Percentiles rank a stretch among this genome's conserved stretches.
phyloP scores from a whole-genome alignment of 2,329 filamentous ascomycete genomes.

The Fusarium nematophilum region DNA sequence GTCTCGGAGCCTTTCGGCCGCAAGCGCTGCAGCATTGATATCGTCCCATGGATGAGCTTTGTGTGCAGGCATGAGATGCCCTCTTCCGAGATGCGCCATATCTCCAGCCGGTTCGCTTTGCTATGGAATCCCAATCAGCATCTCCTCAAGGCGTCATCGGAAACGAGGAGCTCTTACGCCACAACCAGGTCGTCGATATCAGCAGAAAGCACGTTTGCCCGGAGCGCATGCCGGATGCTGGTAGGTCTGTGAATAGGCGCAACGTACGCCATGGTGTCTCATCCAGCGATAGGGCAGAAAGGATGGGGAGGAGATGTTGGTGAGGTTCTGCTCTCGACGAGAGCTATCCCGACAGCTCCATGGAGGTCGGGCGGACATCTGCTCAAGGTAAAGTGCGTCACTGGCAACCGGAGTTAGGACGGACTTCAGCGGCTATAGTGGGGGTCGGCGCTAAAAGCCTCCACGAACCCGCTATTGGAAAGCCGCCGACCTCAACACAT shows the following conservation, averaged over 20 bases:
- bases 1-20: conserved; percentile 78
- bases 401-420: conserved; percentile 44
- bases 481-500: too few species aligned
- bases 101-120: conserved; percentile 86
- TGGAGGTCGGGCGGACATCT: conserved; percentile 10
- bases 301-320: conserved; percentile 8
- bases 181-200: conserved; percentile 86
- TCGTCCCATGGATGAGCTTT: conserved; percentile 83
- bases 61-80: conserved; percentile 74
- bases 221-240: conserved; percentile 89
- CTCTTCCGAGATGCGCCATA: conserved; percentile 77
- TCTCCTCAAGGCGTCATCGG: conserved; percentile 24
- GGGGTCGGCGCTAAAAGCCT: conserved; percentile 25
- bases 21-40: conserved; percentile 86
- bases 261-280: conserved; percentile 83
- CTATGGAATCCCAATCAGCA: conserved; percentile 58
- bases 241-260: conserved; percentile 93
- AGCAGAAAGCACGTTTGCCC: conserved; percentile 77
- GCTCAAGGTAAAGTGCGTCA: conserved; percentile 37
- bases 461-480: conserved; percentile 15
- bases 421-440: conserved; percentile 33
- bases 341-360: conserved; percentile 45
- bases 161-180: conserved; percentile 70
- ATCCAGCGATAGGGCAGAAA: conserved; percentile 5
- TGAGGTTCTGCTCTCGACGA: conserved; percentile 34